Percentiles rank a stretch among this genome's conserved stretches.
These are phyloP conservation scores for Penicillium herquei DNA, from an alignment of 495 filamentous ascomycete genomes.

Conservation along the genomic window DNA sequence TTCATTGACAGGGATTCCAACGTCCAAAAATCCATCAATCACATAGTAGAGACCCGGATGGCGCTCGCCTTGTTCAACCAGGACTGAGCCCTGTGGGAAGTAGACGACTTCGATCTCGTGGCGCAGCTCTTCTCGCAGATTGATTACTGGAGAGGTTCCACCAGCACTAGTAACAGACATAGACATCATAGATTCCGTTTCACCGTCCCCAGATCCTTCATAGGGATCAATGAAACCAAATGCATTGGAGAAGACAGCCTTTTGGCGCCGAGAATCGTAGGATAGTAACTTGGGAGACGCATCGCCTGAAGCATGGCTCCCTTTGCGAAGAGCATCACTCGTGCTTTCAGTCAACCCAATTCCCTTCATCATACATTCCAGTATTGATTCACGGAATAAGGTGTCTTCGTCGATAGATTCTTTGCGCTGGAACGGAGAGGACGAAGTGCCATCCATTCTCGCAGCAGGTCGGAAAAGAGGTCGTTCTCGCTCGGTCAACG, in stretches of 20 bases:
- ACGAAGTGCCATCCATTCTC: slow-evolving; percentile 25
- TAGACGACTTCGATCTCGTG: slow-evolving; percentile 97
- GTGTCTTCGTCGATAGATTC: slow-evolving; percentile 82
- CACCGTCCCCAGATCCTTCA: slow-evolving; percentile 76
- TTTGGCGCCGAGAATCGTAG: slow-evolving; percentile 80
- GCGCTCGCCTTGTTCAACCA: slow-evolving; percentile 96
- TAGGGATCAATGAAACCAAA: slow-evolving; percentile 95
- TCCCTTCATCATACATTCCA: slow-evolving; percentile 94
- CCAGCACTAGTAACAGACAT: slow-evolving; percentile 57
- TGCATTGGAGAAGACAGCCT: slow-evolving; percentile 79
- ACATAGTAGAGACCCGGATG: slow-evolving; percentile 98
- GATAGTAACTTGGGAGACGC: slow-evolving; percentile 81
- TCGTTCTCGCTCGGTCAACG: slow-evolving; percentile 56
- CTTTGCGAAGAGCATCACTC: slow-evolving; percentile 58
- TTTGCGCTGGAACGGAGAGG: slow-evolving; percentile 60
- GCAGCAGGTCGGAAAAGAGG: slow-evolving; percentile 53
- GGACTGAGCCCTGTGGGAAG: slow-evolving; percentile 88
- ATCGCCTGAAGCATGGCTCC: slow-evolving; percentile 67
- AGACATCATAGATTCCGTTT: slow-evolving; percentile 81
- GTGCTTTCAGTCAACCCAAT: slow-evolving; percentile 72
- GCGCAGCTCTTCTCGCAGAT: slow-evolving; percentile 69
- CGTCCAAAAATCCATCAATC: slow-evolving; percentile 94
- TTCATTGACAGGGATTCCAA: slow-evolving; percentile 68
- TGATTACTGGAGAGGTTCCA: slow-evolving; percentile 52
- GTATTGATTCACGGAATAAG: slow-evolving; percentile 81